phyloP scores from a whole-genome alignment of 495 filamentous ascomycete genomes.

The Tuber magnatum region DNA sequence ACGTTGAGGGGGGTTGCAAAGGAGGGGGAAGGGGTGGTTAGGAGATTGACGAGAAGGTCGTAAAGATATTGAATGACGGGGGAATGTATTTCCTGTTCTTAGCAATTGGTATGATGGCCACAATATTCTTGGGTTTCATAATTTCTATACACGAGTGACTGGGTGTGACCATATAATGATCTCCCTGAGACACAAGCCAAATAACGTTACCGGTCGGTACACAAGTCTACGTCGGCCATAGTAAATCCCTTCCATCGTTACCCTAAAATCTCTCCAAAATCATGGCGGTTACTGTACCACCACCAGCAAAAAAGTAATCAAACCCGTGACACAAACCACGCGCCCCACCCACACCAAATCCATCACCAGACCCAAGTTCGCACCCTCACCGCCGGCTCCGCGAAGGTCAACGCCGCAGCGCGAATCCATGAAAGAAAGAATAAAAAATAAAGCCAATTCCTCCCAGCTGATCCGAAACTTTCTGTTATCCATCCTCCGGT shows the following conservation, averaged over 20 bases:
- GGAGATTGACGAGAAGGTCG: neutral
- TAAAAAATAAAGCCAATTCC: neutral
- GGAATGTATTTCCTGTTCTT: neutral
- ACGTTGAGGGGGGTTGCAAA: neutral
- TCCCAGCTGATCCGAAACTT: neutral
- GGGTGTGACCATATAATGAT: neutral
- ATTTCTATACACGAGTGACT: neutral
- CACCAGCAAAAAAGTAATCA: neutral
- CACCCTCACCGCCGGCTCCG: neutral
- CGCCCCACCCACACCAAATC: neutral
- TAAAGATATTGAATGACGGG: neutral
- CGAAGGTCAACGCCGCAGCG: neutral
- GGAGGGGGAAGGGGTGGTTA: neutral
- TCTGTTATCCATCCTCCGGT: neutral
- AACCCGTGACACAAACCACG: neutral
- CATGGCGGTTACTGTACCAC: neutral
- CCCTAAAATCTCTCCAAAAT: neutral
- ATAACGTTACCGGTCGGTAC: too few relatives aligned
- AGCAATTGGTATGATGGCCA: neutral
- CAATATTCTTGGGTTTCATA: neutral
- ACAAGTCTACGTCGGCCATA: neutral
- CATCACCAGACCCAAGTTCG: neutral
- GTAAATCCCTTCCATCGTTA: neutral
- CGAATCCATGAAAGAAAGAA: neutral
- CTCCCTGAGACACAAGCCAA: neutral